phyloP scores from a whole-genome alignment of 768 basidiomycete species.

The Boletus rufocinnamomeus region DNA sequence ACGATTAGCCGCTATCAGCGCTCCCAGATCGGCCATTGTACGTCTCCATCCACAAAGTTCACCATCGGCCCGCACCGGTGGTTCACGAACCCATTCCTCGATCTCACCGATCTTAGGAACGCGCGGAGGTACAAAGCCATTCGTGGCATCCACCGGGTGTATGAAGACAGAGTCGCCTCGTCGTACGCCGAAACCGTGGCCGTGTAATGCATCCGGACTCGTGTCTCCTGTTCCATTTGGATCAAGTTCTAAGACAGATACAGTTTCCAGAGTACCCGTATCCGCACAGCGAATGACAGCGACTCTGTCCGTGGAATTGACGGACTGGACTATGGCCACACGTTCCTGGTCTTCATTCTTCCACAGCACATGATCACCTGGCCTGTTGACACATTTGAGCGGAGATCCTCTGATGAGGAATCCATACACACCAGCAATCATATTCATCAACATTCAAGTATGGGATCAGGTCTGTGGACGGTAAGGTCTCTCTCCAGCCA shows the following conservation, averaged over 20 bases:
- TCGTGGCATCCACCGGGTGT: slow-evolving; percentile 66
- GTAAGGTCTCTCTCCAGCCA: slow-evolving; percentile 63
- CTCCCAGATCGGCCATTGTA: slow-evolving; percentile 68
- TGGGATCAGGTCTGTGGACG: slow-evolving; percentile 69
- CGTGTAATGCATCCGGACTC: slow-evolving; percentile 42
- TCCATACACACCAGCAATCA: slow-evolving; percentile 72
- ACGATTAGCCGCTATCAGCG: slow-evolving; percentile 51
- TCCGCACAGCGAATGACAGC: slow-evolving; percentile 64
- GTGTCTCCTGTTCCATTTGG: slow-evolving; percentile 70
- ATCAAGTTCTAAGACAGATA: slow-evolving; percentile 86
- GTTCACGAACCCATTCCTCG: slow-evolving; percentile 75
- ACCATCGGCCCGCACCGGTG: slow-evolving; percentile 48
- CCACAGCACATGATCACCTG: slow-evolving; percentile 89
- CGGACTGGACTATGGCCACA: slow-evolving; percentile 76
- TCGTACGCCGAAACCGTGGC: slow-evolving; percentile 74
- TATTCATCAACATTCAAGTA: slow-evolving; percentile 89
- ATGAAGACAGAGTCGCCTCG: slow-evolving; percentile 86
- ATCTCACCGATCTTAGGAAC: slow-evolving; percentile 87
- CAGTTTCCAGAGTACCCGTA: slow-evolving; percentile 57
- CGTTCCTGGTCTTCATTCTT: slow-evolving; percentile 68
- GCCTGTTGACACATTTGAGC: slow-evolving; percentile 50
- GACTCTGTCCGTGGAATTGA: slow-evolving; percentile 70
- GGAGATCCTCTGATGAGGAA: not conserved
- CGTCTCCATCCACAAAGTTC: slow-evolving; percentile 71
- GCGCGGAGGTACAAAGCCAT: slow-evolving; percentile 65